phyloP scores from a whole-genome alignment of 495 filamentous ascomycete species.

The Lophium mytilinum region DNA sequence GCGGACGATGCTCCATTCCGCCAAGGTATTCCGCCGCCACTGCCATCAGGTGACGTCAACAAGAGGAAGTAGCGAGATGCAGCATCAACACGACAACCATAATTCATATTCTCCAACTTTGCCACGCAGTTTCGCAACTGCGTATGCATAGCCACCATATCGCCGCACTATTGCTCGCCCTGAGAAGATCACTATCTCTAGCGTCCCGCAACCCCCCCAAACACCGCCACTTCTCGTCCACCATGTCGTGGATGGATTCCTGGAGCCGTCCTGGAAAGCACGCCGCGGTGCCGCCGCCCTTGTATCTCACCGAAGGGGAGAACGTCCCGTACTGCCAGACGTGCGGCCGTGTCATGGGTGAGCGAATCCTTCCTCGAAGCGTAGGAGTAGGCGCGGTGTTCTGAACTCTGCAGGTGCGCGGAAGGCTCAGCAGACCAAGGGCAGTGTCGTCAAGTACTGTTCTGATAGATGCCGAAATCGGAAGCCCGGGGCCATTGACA shows the following conservation, averaged over 20 bases:
- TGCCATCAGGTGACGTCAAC: too few species aligned
- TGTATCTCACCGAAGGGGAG: constrained; percentile 29
- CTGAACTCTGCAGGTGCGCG: constrained; percentile 8
- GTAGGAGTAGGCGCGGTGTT: neutral
- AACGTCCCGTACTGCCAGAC: constrained; percentile 36
- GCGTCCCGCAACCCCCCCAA: too few species aligned
- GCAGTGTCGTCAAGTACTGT: constrained; percentile 27
- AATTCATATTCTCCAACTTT: too few species aligned
- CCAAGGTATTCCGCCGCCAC: too few species aligned
- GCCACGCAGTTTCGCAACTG: too few species aligned
- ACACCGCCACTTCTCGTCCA: neutral
- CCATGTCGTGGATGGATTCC: constrained; percentile 37
- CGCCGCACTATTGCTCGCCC: too few species aligned
- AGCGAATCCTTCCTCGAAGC: neutral
- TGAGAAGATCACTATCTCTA: too few species aligned
- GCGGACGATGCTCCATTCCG: too few species aligned
- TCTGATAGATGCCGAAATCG: constrained; percentile 23
- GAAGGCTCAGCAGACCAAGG: constrained; percentile 3
- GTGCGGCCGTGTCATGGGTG: constrained; percentile 37
- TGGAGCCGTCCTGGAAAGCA: constrained; percentile 36
- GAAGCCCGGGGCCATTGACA: constrained; percentile 25
- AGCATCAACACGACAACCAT: too few species aligned
- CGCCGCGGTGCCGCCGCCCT: constrained; percentile 32
- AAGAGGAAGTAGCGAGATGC: too few species aligned
- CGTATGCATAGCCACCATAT: too few species aligned